Conservation (phyloP, 441 rosid species). For the Euphorbia corollata region DNA sequence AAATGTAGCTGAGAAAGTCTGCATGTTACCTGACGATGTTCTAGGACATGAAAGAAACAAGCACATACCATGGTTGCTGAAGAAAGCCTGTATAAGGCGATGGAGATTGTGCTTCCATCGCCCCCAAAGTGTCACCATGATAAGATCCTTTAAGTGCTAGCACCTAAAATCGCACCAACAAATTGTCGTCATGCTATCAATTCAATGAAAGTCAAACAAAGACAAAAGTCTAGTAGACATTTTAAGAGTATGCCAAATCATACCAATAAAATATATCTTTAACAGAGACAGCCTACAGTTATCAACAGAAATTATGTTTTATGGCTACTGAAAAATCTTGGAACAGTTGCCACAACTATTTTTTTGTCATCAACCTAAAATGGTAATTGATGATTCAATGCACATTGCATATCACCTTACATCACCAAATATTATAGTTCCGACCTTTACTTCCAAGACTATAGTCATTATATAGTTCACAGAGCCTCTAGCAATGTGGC, state of each 20-base stretch:
- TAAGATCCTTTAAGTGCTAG: conserved; percentile 86
- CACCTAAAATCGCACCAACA: conserved; percentile 39
- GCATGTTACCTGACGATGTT: background rate
- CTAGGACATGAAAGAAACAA: conserved; percentile 8
- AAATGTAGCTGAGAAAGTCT: background rate
- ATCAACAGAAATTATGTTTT: background rate
- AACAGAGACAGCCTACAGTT: background rate
- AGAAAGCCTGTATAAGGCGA: conserved; percentile 81
- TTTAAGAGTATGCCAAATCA: conserved; percentile 1
- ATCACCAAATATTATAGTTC: too few species aligned
- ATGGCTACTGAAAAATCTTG: background rate
- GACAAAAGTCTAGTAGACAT: background rate
- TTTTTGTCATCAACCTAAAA: background rate
- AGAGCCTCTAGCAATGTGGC: background rate
- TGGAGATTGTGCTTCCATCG: conserved; percentile 98
- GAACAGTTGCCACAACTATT: background rate
- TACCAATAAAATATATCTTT: background rate
- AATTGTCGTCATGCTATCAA: conserved; percentile 1
- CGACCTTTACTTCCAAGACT: too few species aligned
- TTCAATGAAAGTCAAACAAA: conserved; percentile 8
- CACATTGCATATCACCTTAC: too few species aligned
- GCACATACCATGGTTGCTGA: conserved; percentile 81
- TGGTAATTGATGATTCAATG: background rate
- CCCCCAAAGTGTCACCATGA: conserved; percentile 97
- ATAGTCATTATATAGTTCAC: too few species aligned